phyloP scores from a whole-genome alignment of 768 basidiomycete genomes.

The Collybia nuda region DNA sequence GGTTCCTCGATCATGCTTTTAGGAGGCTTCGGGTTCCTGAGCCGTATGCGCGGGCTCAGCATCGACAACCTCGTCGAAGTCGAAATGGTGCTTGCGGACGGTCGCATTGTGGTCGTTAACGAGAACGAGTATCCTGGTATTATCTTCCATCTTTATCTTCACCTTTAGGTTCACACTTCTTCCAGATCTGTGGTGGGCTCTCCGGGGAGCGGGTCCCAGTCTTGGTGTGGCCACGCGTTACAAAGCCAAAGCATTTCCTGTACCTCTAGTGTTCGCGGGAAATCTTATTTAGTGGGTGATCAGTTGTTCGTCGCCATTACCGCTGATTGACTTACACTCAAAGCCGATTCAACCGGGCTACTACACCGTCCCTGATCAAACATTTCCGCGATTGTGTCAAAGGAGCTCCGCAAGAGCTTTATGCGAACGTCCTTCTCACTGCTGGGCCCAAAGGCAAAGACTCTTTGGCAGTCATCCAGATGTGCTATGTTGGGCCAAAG shows the following conservation, averaged over 20 bases:
- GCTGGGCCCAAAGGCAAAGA: slow-evolving; percentile 84
- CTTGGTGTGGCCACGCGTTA: slow-evolving; percentile 89
- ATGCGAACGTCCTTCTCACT: slow-evolving; percentile 88
- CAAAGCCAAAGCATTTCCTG: slow-evolving; percentile 84
- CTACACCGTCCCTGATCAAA: slow-evolving; percentile 83
- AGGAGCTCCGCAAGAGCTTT: slow-evolving; percentile 81
- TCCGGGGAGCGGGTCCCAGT: slow-evolving; percentile 80
- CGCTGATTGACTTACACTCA: slow-evolving; percentile 1
- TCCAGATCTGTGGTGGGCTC: slow-evolving; percentile 84
- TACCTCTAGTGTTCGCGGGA: slow-evolving; percentile 90
- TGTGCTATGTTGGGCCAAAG: slow-evolving; percentile 82
- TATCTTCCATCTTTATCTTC: slow-evolving; percentile 7
- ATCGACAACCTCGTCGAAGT: slow-evolving; percentile 90
- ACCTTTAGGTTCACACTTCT: background rate
- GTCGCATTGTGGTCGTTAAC: slow-evolving; percentile 76
- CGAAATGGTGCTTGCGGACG: slow-evolving; percentile 90
- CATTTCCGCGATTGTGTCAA: slow-evolving; percentile 95
- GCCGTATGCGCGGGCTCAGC: slow-evolving; percentile 80
- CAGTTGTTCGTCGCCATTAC: background rate
- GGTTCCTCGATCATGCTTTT: slow-evolving; percentile 81
- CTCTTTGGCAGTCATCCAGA: slow-evolving; percentile 87
- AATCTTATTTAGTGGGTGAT: slow-evolving; percentile 84
- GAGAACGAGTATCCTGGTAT: slow-evolving; percentile 71
- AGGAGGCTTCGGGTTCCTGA: slow-evolving; percentile 88
- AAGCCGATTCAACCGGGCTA: slow-evolving; percentile 86